Evolutionary conservation across 2,329 filamentous ascomycete genomes (phyloP).

Genomic region (Ceratocystis destructans): DNA sequence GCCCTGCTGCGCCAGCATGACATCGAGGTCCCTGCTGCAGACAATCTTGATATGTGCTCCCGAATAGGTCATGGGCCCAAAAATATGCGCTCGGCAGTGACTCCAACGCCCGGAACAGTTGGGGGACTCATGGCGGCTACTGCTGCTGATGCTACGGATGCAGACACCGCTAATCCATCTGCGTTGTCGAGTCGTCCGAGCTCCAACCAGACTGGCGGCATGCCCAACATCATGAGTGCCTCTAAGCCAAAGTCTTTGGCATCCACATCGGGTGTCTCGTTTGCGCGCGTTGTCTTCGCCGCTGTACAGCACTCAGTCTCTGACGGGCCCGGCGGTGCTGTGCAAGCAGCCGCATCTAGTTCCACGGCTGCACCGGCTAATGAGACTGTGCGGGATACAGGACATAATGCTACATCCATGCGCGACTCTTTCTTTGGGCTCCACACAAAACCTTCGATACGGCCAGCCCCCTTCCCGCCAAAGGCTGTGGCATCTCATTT

Average conservation of each 20-base stretch:
- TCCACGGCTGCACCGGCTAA: constrained; percentile 19
- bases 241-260: constrained; percentile 71
- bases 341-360: constrained; percentile 21
- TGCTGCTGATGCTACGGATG: background rate
- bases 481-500: constrained; percentile 58
- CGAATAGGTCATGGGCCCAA: constrained; percentile 30
- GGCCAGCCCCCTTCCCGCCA: constrained; percentile 71
- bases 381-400: constrained; percentile 21
- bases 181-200: background rate
- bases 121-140: background rate
- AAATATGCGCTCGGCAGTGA: constrained; percentile 13
- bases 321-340: constrained; percentile 26
- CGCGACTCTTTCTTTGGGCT: constrained; percentile 95
- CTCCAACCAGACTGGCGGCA: constrained; percentile 30
- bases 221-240: constrained; percentile 63
- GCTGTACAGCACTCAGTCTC: constrained; percentile 65
- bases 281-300: constrained; percentile 85
- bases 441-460: constrained; percentile 77
- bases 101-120: background rate
- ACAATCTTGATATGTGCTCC: constrained; percentile 52
- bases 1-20: constrained; percentile 53
- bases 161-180: background rate
- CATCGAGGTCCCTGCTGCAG: constrained; percentile 57
- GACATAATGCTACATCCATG: constrained; percentile 52
- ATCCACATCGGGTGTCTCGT: constrained; percentile 81